Evolutionary conservation across 2,329 filamentous ascomycete species (phyloP).

Genomic region (Trichoderma gracile): DNA sequence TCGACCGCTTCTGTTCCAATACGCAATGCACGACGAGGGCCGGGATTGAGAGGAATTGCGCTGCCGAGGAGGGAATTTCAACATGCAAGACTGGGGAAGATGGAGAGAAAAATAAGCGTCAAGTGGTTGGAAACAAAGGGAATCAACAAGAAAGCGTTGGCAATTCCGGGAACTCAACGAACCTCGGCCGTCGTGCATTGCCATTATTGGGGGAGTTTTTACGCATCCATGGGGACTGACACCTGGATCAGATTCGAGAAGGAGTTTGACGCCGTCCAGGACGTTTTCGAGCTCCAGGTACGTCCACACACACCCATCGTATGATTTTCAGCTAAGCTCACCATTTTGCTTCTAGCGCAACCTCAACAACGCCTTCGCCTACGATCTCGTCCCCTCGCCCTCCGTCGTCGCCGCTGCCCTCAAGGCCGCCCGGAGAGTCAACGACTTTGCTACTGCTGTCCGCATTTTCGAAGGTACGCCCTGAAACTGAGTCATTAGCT

Average conservation of each 20-base stretch:
- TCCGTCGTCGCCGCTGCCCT: conserved; percentile 89
- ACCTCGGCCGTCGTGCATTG: not conserved
- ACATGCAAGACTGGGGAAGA: not conserved
- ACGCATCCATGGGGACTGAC: conserved; percentile 3
- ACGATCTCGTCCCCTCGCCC: conserved; percentile 96
- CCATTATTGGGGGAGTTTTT: not conserved
- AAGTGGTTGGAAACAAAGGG: not conserved
- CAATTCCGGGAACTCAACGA: conserved; percentile 1
- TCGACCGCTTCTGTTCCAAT: not conserved
- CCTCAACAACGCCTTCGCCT: conserved; percentile 99
- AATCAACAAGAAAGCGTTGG: not conserved
- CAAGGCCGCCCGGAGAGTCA: conserved; percentile 90
- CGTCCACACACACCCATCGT: conserved; percentile 50
- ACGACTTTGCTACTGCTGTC: conserved; percentile 97
- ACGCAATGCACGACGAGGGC: not conserved
- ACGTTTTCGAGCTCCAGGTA: conserved; percentile 98
- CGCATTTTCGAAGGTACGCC: conserved; percentile 93
- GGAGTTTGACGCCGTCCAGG: conserved; percentile 96
- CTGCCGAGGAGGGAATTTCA: not conserved
- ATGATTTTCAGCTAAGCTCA: conserved; percentile 28
- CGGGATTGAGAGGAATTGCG: conserved; percentile 1
- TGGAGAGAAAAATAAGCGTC: not conserved
- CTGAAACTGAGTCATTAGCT: conserved; percentile 6
- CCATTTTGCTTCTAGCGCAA: conserved; percentile 75
- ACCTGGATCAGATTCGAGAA: conserved; percentile 81